Conservation (phyloP, 192 early-diverging fungal genomes). For the Funneliformis geosporum region DNA sequence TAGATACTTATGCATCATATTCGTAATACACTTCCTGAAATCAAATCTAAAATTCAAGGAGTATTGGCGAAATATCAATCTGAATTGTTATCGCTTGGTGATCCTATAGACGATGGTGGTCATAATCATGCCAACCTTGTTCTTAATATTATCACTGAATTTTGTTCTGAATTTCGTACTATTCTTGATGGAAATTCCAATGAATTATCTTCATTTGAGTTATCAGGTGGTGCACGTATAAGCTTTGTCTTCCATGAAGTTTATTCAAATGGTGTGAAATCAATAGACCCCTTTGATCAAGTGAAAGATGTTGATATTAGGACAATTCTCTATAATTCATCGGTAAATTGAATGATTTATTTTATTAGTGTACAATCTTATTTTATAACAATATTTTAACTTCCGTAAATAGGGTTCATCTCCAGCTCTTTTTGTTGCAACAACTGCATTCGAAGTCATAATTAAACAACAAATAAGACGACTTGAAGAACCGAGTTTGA, state of each 20-base stretch:
- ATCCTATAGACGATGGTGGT: conserved; percentile 80
- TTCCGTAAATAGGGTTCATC: conserved; percentile 70
- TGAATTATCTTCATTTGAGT: conserved; percentile 92
- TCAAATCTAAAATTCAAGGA: conserved; percentile 94
- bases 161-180: conserved; percentile 94
- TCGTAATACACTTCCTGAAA: conserved; percentile 95
- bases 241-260: conserved; percentile 99
- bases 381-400: not conserved
- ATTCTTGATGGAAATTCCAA: conserved; percentile 95
- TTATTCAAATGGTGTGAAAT: conserved; percentile 85
- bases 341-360: conserved; percentile 47
- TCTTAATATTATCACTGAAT: conserved; percentile 98
- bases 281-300: conserved; percentile 98
- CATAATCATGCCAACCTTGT: conserved; percentile 81
- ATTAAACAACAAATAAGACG: conserved; percentile 99
- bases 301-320: conserved; percentile 99
- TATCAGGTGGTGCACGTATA: conserved; percentile 98
- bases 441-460: conserved; percentile 96
- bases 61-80: conserved; percentile 80
- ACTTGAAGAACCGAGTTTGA: conserved; percentile 95
- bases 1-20: conserved; percentile 99
- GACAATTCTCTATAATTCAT: conserved; percentile 97
- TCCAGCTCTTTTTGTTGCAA: conserved; percentile 97
- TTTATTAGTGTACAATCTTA: not conserved
- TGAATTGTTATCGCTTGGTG: conserved; percentile 89